A percentile compares a stretch with the other conserved stretches of the same genome.
Evolutionary conservation across 2,329 filamentous ascomycete genomes (phyloP).

Genomic region (Akanthomyces dipterigenus): DNA sequence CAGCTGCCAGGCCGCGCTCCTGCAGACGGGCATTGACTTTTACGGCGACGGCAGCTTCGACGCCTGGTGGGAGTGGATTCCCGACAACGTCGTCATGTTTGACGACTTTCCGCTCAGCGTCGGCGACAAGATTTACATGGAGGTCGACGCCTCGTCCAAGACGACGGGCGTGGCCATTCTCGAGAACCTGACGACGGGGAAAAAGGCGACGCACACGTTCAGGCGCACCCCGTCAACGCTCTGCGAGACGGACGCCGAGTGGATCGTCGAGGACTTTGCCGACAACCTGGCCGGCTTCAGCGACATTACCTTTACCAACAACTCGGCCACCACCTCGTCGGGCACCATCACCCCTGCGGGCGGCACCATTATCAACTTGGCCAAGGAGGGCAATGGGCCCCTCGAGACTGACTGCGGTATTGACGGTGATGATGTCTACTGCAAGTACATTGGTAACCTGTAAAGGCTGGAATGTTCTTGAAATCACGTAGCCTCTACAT

Average conservation of each 20-base stretch:
- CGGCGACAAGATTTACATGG: constrained; percentile 19
- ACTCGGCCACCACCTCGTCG: constrained; percentile 16
- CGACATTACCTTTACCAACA: constrained; percentile 4
- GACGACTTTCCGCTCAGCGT: constrained; percentile 16
- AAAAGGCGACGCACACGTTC: constrained; percentile 43
- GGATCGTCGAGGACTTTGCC: constrained; percentile 43
- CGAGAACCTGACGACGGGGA: constrained; percentile 42
- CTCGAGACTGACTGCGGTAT: not conserved
- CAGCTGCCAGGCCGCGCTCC: constrained; percentile 27
- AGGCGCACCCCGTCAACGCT: constrained; percentile 23
- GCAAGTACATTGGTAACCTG: not conserved
- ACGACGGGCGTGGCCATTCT: constrained; percentile 16
- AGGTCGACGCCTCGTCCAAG: constrained; percentile 16
- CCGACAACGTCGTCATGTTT: constrained; percentile 31
- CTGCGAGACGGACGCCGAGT: constrained; percentile 49
- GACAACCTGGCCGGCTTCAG: constrained; percentile 6
- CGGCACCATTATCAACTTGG: not conserved
- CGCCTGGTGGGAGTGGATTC: constrained; percentile 37
- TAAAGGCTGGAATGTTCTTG: not conserved
- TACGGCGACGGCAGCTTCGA: constrained; percentile 26
- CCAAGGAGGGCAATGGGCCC: not conserved
- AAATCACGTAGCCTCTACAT: not conserved
- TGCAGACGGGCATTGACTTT: constrained; percentile 35
- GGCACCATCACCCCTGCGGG: constrained; percentile 18
- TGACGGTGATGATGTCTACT: not conserved